Base-by-base conservation (phyloP, 225 moss, liverwort and hornwort species). In the Marchantia polymorpha region DNA sequence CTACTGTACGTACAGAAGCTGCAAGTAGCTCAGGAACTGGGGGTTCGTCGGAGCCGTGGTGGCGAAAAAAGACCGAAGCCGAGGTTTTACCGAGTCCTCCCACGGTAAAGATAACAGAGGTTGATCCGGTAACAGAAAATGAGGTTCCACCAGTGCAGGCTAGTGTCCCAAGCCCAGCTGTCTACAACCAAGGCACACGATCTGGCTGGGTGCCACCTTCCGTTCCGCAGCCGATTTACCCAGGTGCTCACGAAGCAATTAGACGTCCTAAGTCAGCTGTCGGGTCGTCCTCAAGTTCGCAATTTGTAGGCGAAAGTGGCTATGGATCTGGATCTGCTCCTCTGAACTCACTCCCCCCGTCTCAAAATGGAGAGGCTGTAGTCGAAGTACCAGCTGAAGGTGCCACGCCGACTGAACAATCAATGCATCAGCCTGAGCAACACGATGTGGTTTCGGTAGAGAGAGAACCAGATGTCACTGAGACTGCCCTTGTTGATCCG, bases 191-290 rank as follows among this genome's bases (percentile, higher is more conserved):
- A 25, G 78, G 67, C 30, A 79, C 77, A 47, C 79, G 77, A 16
- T 14, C 84, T 47, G 79, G 87, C n/a, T 87, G 87, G 87, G 80
- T 84, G 49, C 84, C 87, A 59, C 87, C 87, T 58, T 64, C 84
- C 17, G 79, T 87, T 50, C 87, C 87, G 60, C 53, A 82, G 67
- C 73, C 87, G 51, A 77, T 79, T 55, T 84, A 87, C 48, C 87
- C 87, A 3, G 87, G 84, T 67, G 87, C 84, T 15, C 82, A 84
- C 17, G 87, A 87, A 77, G 87, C 87, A 30, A 87, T 87, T 17
- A 77, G 77, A 55, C 84, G 87, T 59, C 81, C 83, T 4, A 86
- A 79, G 69, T 14, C 68, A 10, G 20, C 69, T 27, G n/a, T 64
- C 17, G 75, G 69, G 54, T 64, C 63, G 29, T 70, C 74, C 13